Conservation (phyloP, 2,329 filamentous ascomycete genomes). For the Microascus cirrosus region DNA sequence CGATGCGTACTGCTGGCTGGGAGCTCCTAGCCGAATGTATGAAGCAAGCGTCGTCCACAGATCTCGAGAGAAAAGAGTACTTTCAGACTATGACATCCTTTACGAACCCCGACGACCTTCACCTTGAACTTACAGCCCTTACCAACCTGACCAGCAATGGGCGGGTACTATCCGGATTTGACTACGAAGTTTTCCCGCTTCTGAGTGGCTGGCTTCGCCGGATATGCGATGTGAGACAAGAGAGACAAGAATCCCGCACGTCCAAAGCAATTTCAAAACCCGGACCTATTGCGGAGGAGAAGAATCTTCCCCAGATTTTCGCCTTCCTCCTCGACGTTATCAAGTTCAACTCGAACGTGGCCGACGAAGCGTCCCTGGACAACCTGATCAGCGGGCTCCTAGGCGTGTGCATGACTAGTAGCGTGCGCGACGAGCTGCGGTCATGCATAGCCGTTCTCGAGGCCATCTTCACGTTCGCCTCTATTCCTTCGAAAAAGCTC, state of each 20-base stretch:
- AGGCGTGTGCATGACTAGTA: constrained; percentile 58
- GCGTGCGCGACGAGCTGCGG: constrained; percentile 50
- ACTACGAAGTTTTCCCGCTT: constrained; percentile 54
- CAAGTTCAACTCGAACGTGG: constrained; percentile 65
- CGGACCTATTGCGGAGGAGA: constrained; percentile 39
- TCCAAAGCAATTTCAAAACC: constrained; percentile 15
- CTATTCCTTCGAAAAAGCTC: constrained; percentile 52
- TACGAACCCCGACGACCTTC: constrained; percentile 50
- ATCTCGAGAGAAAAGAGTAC: constrained; percentile 54
- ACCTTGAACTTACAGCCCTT: constrained; percentile 53
- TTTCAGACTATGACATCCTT: constrained; percentile 49
- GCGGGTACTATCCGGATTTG: constrained; percentile 53
- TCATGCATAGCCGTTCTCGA: constrained; percentile 59
- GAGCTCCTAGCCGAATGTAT: constrained; percentile 55
- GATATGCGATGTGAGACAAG: constrained; percentile 42
- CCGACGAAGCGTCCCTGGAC: constrained; percentile 49
- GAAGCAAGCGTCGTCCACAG: constrained; percentile 50
- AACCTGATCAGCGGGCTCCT: constrained; percentile 52
- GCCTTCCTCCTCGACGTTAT: constrained; percentile 54
- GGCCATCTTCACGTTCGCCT: constrained; percentile 60
- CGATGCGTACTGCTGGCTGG: constrained; percentile 50
- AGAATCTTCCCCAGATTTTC: constrained; percentile 54
- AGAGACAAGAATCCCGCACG: constrained; percentile 27
- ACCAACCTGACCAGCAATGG: constrained; percentile 50
- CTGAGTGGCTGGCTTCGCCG: constrained; percentile 49